Conservation (phyloP, 345 rosid species). For the Populus pruinosa region DNA sequence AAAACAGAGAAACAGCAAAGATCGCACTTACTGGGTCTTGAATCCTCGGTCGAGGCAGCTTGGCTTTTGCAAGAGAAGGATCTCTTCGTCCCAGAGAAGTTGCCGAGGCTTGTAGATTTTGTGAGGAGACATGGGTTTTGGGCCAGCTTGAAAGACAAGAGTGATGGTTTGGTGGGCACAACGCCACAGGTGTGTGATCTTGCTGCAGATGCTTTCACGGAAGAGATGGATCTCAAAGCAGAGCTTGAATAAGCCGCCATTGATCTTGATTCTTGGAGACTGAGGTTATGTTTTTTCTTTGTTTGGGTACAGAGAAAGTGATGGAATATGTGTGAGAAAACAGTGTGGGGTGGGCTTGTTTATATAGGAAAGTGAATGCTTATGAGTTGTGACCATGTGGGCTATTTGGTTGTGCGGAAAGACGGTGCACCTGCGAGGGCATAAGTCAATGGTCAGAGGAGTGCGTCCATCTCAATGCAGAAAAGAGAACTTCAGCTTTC, state of each 20-base stretch:
- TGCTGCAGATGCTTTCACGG: slow-evolving; percentile 9
- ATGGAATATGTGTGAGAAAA: not conserved
- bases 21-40: slow-evolving; percentile 28
- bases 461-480: not conserved
- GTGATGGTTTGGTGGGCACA: not conserved
- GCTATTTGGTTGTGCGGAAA: not conserved
- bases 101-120: not conserved
- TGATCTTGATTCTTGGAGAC: not conserved
- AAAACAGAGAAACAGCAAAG: not conserved
- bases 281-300: not conserved
- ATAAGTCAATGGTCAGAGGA: too few relatives aligned
- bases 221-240: slow-evolving; percentile 24
- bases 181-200: slow-evolving; percentile 11
- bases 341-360: not conserved
- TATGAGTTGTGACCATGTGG: not conserved
- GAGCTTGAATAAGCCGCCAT: slow-evolving; percentile 38
- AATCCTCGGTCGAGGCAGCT: slow-evolving; percentile 28
- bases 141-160: slow-evolving; percentile 16
- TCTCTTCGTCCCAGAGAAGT: slow-evolving; percentile 16
- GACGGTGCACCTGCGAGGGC: slow-evolving; percentile 1
- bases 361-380: not conserved
- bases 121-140: slow-evolving; percentile 14
- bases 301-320: slow-evolving; percentile 7
- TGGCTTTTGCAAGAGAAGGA: slow-evolving; percentile 51
- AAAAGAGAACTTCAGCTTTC: too few relatives aligned